Evolutionary conservation across 306 rosid species (phyloP), one percentile per base, ranked within the genome.

Genomic region (Acacia confusa): DNA sequence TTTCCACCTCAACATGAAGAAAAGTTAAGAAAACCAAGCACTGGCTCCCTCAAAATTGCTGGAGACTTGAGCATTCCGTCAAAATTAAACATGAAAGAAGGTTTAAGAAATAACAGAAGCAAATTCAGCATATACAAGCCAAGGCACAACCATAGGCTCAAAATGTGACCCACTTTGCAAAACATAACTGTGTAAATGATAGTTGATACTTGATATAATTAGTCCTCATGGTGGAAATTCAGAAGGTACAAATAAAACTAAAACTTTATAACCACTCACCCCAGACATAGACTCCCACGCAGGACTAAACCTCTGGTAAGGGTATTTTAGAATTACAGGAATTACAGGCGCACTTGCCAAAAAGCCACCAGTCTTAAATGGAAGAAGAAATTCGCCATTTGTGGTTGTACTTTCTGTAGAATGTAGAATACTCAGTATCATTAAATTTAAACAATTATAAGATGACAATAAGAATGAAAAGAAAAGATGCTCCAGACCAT

Each of bases 281-380:
- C 97, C 99, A 69, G 99, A 88, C 79, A 95, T 92, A 14, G 99
- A 95, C 77, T 95, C 99, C 99, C 99, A 95, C 38, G 99, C 99
- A 68, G 97, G 95, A 77, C 97, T 88, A 81, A 93, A 90, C 84
- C 99, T 89, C 88, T 84, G 81, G 87, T 87, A 92, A 76, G 86
- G 97, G 84, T 93, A 95, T 79, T 89, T 86, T 84, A 95, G 78
- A 87, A 95, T 86, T 44, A 89, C 92, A 15, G 99, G 99, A 86
- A 88, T 94, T 60, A 95, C 93, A 2, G 97, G 97, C 55, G 87
- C 93, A 45, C 47, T 82, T 16, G 97, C 89, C 84, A 93, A 72
- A 84, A 95, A 95, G 43, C 93, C 99, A 57, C 99, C 99, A 11
- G 95, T 95, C 90, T 95, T 95, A 85, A 93, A 95, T 80, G 99